Conservation (phyloP, 495 filamentous ascomycete species). For the Aspergillus asperescens region DNA sequence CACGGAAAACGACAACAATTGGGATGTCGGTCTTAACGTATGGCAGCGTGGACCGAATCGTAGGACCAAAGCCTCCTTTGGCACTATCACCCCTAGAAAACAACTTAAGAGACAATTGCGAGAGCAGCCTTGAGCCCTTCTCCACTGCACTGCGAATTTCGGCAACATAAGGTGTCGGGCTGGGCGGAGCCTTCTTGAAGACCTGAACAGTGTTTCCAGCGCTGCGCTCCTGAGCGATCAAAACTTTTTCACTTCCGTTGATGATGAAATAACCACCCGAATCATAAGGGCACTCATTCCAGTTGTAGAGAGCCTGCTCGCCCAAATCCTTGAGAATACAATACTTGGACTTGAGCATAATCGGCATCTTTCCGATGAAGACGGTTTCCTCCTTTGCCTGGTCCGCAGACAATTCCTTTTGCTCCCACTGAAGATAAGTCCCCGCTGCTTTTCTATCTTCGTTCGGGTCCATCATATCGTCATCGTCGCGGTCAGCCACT, state of each 20-base stretch:
- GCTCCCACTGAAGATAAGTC: constrained; percentile 47
- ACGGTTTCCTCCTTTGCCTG: constrained; percentile 61
- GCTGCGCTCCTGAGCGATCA: constrained; percentile 95
- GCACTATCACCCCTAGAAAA: constrained; percentile 74
- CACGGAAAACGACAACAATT: constrained; percentile 90
- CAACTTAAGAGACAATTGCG: constrained; percentile 81
- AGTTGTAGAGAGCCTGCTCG: constrained; percentile 74
- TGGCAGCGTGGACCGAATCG: constrained; percentile 80
- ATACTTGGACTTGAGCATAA: constrained; percentile 95
- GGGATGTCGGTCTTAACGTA: constrained; percentile 93
- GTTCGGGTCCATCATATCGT: constrained; percentile 40
- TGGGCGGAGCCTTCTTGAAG: constrained; percentile 90
- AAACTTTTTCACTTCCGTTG: constrained; percentile 98
- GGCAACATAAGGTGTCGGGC: constrained; percentile 82
- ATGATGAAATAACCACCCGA: constrained; percentile 98
- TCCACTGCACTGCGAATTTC: constrained; percentile 96
- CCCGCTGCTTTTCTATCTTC: constrained; percentile 42
- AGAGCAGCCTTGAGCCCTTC: constrained; percentile 90
- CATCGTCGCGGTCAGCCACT: constrained; percentile 48
- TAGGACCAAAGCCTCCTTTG: constrained; percentile 75
- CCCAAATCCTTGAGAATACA: constrained; percentile 78
- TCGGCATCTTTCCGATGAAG: constrained; percentile 89
- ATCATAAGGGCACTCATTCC: constrained; percentile 96
- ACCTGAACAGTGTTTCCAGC: constrained; percentile 98
- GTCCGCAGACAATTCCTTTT: constrained; percentile 52